Evolutionary conservation across 2,329 filamentous ascomycete genomes (phyloP), one percentile per base, ranked within the genome.

Genomic region (Xylaria sp.): DNA sequence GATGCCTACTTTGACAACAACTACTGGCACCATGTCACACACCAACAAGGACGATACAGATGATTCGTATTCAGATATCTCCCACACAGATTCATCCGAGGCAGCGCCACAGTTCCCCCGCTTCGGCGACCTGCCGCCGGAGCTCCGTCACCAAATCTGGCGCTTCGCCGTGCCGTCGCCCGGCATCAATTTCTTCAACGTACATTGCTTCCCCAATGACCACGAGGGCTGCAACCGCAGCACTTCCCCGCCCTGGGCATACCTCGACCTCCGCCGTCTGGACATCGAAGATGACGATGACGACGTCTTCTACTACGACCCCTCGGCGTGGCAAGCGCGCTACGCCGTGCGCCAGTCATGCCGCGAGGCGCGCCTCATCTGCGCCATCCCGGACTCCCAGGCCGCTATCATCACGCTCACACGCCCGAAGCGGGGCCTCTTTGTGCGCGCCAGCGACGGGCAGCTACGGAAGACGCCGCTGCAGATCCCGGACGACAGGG

Each of bases 121-220:
- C 9, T 79, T 79, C 69, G 25, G 46, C 9, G 36, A 68, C 9
- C 74, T 79, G 8, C 78, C 78, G 0, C 72, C 77, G 1, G 77
- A 79, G 61, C 68, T 79, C 28, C 75, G 78, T 1, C 71, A 75
- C 33, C 67, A 75, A 36, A 77, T 79, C 57, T 79, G 75, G 72
- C 72, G 60, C 0, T 54, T 69, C 20, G 77, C 77, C 13, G 55
- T 78, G 3, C 75, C 76, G 0, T 61, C 63, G 1, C 73, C 76
- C 1, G 77, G 76, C 31, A 75, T 79, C 62, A 79, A 79, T 71
- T 79, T 79, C 72, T 79, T 79, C 75, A 79, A 79, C 70, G 70
- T 79, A 1, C 78, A 79, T 68, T 71, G 64, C 63, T 75, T 79
- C 67, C 78, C 78, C n/a, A 75, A 77, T 63, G 77, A 78, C 56